phyloP scores from a whole-genome alignment of 2,329 filamentous ascomycete species.

The Stachybotrys chartarum region DNA sequence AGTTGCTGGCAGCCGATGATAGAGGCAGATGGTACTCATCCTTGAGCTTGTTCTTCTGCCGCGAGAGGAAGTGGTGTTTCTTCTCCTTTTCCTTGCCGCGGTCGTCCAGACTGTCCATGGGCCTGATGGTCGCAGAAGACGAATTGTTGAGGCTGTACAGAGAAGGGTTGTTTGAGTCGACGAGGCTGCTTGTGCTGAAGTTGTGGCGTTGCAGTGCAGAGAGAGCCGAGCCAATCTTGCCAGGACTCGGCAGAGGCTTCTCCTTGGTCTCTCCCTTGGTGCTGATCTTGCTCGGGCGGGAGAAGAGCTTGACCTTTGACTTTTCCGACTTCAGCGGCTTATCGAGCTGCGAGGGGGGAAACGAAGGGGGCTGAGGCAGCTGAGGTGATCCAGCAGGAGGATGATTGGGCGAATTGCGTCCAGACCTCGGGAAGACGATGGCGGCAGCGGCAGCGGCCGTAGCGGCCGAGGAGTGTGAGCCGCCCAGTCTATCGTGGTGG shows the following conservation, averaged over 20 bases:
- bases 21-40: slow-evolving; percentile 67
- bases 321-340: slow-evolving; percentile 59
- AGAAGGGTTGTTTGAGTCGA: slow-evolving; percentile 53
- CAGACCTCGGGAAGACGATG: slow-evolving; percentile 63
- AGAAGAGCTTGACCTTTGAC: slow-evolving; percentile 76
- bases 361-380: slow-evolving; percentile 28
- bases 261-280: slow-evolving; percentile 61
- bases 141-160: slow-evolving; percentile 71
- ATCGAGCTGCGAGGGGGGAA: slow-evolving; percentile 38
- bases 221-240: slow-evolving; percentile 60
- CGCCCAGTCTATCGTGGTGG: slow-evolving; percentile 51
- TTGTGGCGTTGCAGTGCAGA: slow-evolving; percentile 59
- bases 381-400: slow-evolving; percentile 23
- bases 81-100: slow-evolving; percentile 62
- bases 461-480: slow-evolving; percentile 56
- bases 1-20: slow-evolving; percentile 71
- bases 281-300: slow-evolving; percentile 67
- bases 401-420: slow-evolving; percentile 42
- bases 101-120: slow-evolving; percentile 44
- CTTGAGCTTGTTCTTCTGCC: slow-evolving; percentile 73
- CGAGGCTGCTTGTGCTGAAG: slow-evolving; percentile 64
- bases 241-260: slow-evolving; percentile 64
- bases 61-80: slow-evolving; percentile 72
- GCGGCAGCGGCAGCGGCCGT: slow-evolving; percentile 57
- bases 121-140: slow-evolving; percentile 69